These are phyloP conservation scores for Leccinum truebloodii DNA, from an alignment of 768 basidiomycete species.

Conservation along the genomic window DNA sequence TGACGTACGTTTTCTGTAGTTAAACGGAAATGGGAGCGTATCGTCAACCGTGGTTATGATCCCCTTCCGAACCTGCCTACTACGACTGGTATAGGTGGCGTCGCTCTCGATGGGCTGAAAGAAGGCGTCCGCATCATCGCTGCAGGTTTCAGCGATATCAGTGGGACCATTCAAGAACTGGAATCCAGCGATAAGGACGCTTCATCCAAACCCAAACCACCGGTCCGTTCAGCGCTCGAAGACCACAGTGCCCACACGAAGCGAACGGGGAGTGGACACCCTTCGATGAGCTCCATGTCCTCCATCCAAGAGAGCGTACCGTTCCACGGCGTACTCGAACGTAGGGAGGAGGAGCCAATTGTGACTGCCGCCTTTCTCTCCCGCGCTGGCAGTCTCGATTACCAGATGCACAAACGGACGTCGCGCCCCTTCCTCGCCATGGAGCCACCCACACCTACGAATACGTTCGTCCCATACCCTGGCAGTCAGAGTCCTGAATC, in stretches of 20 bases:
- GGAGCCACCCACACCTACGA: background rate
- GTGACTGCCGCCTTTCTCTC: conserved; percentile 10
- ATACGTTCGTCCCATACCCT: background rate
- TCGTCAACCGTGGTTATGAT: conserved; percentile 57
- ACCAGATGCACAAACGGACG: conserved; percentile 16
- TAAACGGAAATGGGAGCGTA: conserved; percentile 83
- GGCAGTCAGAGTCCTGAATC: background rate
- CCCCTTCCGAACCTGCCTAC: conserved; percentile 2
- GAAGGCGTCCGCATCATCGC: conserved; percentile 65
- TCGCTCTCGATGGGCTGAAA: conserved; percentile 56
- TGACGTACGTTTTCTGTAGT: conserved; percentile 39
- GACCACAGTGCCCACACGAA: conserved; percentile 21
- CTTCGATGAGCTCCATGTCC: conserved; percentile 49
- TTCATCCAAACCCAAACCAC: background rate
- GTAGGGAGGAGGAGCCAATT: background rate
- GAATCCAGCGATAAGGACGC: background rate
- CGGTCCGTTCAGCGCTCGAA: conserved; percentile 10
- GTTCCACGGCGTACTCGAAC: background rate
- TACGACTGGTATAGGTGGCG: conserved; percentile 15
- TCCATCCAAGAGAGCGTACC: conserved; percentile 37
- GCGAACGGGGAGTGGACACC: conserved; percentile 32
- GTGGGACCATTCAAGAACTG: conserved; percentile 21
- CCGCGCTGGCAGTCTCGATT: conserved; percentile 19
- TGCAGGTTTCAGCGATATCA: conserved; percentile 41
- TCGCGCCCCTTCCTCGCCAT: background rate